Conservation (phyloP, 352 stramenopile genomes). For the Phytophthora crassamura region DNA sequence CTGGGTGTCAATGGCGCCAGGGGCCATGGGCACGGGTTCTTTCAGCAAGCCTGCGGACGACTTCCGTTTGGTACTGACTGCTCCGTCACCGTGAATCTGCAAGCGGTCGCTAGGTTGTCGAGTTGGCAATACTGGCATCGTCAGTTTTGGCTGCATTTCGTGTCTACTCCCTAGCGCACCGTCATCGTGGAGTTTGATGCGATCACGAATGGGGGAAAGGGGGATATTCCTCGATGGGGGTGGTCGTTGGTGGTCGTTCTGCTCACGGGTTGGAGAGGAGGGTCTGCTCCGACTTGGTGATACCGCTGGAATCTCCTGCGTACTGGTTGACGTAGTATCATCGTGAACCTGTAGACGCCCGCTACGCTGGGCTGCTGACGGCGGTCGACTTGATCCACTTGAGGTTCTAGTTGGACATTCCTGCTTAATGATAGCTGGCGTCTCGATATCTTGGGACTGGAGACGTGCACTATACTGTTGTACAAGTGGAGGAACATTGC, state of each 20-base stretch:
- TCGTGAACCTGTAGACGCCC: constrained; percentile 23
- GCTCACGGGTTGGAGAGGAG: constrained; percentile 16
- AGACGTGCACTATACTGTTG: constrained; percentile 17
- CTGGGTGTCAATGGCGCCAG: constrained; percentile 2
- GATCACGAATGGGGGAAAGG: constrained; percentile 22
- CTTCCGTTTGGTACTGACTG: constrained; percentile 5
- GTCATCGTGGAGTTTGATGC: constrained; percentile 28
- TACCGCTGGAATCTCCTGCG: constrained; percentile 11
- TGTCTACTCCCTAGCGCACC: constrained; percentile 15
- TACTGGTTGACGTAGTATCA: constrained; percentile 17
- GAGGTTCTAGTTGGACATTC: neutral
- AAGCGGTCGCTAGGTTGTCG: constrained; percentile 22
- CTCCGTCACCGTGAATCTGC: constrained; percentile 17
- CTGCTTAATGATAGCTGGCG: neutral
- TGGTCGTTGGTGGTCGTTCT: neutral
- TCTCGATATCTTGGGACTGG: constrained; percentile 19
- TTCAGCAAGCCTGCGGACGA: neutral
- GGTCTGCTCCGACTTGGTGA: constrained; percentile 14
- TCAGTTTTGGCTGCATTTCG: constrained; percentile 6
- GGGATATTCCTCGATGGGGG: constrained; percentile 5
- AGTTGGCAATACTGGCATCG: constrained; percentile 4
- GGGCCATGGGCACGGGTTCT: neutral
- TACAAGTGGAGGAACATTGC: constrained; percentile 1
- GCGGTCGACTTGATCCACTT: constrained; percentile 11
- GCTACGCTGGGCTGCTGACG: constrained; percentile 11